A percentile compares a stretch with the other conserved stretches of the same genome.
Conservation (phyloP, 805 yeast species). For the Candida oleophila region DNA sequence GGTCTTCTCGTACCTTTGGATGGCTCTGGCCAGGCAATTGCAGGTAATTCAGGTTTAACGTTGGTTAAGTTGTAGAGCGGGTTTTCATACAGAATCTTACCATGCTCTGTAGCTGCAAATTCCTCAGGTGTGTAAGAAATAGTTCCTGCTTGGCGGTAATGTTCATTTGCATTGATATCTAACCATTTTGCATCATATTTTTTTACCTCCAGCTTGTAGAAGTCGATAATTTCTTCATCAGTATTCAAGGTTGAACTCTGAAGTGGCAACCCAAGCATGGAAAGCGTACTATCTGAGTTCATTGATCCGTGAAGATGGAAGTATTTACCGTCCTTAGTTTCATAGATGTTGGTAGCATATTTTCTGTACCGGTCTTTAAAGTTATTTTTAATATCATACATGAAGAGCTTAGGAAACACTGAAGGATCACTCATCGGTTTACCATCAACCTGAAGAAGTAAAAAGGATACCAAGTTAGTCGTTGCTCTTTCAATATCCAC, state of each 20-base stretch:
- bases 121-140: slow-evolving; percentile 25
- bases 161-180: slow-evolving; percentile 20
- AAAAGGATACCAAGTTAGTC: slow-evolving; percentile 7
- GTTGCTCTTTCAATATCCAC: slow-evolving; percentile 8
- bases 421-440: slow-evolving; percentile 1
- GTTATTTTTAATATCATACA: slow-evolving; percentile 19
- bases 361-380: slow-evolving; percentile 19
- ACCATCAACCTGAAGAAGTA: slow-evolving; percentile 10
- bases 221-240: slow-evolving; percentile 21
- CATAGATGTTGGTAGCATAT: slow-evolving; percentile 31
- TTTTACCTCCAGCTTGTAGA: slow-evolving; percentile 18
- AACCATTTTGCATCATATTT: slow-evolving; percentile 24
- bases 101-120: slow-evolving; percentile 26
- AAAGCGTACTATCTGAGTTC: slow-evolving; percentile 27
- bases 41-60: slow-evolving; percentile 23
- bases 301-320: slow-evolving; percentile 34
- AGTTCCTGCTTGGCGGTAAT: slow-evolving; percentile 31
- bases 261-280: slow-evolving; percentile 31
- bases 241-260: slow-evolving; percentile 19
- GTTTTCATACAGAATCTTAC: slow-evolving; percentile 17
- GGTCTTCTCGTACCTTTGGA: slow-evolving; percentile 4
- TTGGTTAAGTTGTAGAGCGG: slow-evolving; percentile 22
- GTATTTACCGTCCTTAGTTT: slow-evolving; percentile 25
- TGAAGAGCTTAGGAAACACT: slow-evolving; percentile 17
- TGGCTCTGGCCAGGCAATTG: slow-evolving; percentile 14